Conservation (phyloP, 768 basidiomycete genomes). For the Collybia nuda region DNA sequence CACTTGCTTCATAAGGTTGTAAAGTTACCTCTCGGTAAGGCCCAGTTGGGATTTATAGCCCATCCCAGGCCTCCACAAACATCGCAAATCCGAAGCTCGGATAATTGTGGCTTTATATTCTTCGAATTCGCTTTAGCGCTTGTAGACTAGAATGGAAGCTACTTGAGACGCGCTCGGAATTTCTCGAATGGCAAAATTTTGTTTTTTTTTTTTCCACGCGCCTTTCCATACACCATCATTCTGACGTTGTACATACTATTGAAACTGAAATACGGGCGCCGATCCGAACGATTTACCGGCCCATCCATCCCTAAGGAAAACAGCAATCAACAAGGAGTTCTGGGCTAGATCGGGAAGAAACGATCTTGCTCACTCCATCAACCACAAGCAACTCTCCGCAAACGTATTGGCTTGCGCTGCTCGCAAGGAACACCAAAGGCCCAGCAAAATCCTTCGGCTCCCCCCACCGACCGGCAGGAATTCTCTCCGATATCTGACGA, state of each 20-base stretch:
- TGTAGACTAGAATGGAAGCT: background rate
- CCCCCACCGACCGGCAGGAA: slow-evolving; percentile 74
- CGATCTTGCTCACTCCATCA: slow-evolving; percentile 52
- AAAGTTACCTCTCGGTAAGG: too few species aligned
- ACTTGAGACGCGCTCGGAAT: background rate
- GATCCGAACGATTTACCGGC: slow-evolving; percentile 33
- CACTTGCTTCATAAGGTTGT: too few species aligned
- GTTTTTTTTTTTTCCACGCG: background rate
- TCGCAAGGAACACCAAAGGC: slow-evolving; percentile 68
- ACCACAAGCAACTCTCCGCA: slow-evolving; percentile 72
- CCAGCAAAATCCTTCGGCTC: slow-evolving; percentile 74
- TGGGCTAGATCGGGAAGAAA: slow-evolving; percentile 11
- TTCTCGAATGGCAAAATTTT: background rate
- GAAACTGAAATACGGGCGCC: background rate
- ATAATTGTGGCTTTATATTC: too few species aligned
- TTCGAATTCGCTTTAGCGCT: background rate
- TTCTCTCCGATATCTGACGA: slow-evolving; percentile 72
- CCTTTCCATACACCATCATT: background rate
- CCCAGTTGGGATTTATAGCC: too few species aligned
- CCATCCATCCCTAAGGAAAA: slow-evolving; percentile 59
- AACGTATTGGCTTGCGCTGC: slow-evolving; percentile 67
- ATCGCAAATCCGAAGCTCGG: too few species aligned
- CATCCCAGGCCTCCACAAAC: too few species aligned
- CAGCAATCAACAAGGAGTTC: slow-evolving; percentile 16
- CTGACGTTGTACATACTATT: background rate